phyloP scores from a whole-genome alignment of 2,329 filamentous ascomycete species.

The Penicillium fuscoglaucum region DNA sequence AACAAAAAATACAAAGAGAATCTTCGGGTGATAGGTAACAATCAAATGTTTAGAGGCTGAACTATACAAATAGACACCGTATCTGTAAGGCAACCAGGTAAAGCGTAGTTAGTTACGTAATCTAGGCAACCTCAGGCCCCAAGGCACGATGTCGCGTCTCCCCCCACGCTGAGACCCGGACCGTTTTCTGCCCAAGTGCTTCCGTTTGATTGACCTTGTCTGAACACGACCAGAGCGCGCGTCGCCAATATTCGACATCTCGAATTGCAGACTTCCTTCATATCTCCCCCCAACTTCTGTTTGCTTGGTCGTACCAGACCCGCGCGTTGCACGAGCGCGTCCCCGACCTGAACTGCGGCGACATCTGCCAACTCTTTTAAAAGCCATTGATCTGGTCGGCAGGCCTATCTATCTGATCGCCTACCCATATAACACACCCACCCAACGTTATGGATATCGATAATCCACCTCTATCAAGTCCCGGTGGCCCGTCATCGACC shows the following conservation, averaged over 20 bases:
- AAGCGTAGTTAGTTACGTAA: not conserved
- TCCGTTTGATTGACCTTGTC: not conserved
- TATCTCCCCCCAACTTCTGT: not conserved
- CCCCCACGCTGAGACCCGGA: constrained; percentile 6
- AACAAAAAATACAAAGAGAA: too few relatives aligned
- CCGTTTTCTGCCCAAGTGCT: constrained; percentile 7
- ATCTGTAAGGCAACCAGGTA: too few relatives aligned
- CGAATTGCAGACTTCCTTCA: not conserved
- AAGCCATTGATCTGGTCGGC: not conserved
- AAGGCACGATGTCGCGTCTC: constrained; percentile 13
- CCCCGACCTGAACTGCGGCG: constrained; percentile 16
- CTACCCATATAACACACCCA: constrained; percentile 1
- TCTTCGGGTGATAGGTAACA: too few relatives aligned
- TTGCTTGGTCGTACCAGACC: constrained; percentile 20
- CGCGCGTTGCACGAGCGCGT: constrained; percentile 29
- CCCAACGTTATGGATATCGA: constrained; percentile 24
- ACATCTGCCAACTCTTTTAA: not conserved
- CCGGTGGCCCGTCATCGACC: constrained; percentile 20
- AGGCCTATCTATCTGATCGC: not conserved
- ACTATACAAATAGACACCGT: not conserved
- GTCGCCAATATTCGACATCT: not conserved
- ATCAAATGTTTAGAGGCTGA: not conserved
- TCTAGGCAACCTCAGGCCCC: constrained; percentile 2
- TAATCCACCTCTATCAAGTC: constrained; percentile 11
- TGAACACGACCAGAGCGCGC: not conserved